Conservation (phyloP, 169 alveolate genomes). For the Plasmodium adleri region DNA sequence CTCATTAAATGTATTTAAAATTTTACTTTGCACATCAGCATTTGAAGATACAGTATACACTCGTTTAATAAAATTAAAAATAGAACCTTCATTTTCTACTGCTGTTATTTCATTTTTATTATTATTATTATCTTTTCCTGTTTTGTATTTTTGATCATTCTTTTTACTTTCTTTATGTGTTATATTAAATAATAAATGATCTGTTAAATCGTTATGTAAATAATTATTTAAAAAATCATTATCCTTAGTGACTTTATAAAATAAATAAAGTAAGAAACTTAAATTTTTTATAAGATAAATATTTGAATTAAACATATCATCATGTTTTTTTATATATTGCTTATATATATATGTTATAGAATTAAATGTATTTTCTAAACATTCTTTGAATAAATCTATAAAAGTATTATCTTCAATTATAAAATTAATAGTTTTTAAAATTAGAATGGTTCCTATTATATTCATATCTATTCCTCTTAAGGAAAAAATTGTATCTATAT, state of each 20-base stretch:
- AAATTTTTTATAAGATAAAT: conserved; percentile 69
- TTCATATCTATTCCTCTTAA: conserved; percentile 63
- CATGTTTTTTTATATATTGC: conserved; percentile 35
- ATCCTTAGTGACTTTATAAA: conserved; percentile 68
- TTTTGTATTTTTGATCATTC: not conserved
- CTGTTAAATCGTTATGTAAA: conserved; percentile 29
- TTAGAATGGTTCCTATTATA: conserved; percentile 69
- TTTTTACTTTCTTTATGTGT: conserved; percentile 3
- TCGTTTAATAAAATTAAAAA: conserved; percentile 54
- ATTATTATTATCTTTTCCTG: not conserved
- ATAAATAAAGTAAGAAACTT: conserved; percentile 59
- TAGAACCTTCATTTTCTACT: conserved; percentile 37
- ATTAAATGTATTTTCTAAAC: conserved; percentile 54
- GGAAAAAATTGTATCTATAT: conserved; percentile 28
- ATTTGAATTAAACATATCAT: conserved; percentile 50
- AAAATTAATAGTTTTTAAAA: conserved; percentile 66
- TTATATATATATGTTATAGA: conserved; percentile 35
- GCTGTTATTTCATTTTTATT: conserved; percentile 1
- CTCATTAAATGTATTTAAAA: conserved; percentile 44
- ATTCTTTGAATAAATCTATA: conserved; percentile 54
- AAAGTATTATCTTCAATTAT: conserved; percentile 54
- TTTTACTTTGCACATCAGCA: conserved; percentile 28
- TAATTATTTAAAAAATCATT: conserved; percentile 20
- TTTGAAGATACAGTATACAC: conserved; percentile 41
- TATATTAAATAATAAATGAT: conserved; percentile 19